These are phyloP conservation scores for Globisporangium polare DNA, from an alignment of 352 stramenopile species.

Conservation along the genomic window DNA sequence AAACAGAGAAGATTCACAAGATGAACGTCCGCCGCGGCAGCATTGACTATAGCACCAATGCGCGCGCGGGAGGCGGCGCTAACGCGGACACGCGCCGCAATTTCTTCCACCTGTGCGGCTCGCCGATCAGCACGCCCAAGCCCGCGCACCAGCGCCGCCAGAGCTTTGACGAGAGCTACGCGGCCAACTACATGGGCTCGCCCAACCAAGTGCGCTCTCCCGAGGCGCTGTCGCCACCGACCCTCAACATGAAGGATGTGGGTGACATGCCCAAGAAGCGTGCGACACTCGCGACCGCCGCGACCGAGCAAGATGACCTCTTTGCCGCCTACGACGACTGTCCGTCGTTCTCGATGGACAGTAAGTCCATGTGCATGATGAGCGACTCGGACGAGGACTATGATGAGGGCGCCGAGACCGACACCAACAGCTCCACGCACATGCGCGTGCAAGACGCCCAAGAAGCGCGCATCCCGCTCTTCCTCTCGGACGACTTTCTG, in stretches of 20 bases:
- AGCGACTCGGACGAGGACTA: slow-evolving; percentile 24
- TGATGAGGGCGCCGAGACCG: slow-evolving; percentile 22
- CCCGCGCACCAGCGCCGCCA: slow-evolving; percentile 20
- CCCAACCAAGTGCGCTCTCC: slow-evolving; percentile 31
- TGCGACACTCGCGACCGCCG: slow-evolving; percentile 9
- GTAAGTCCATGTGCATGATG: slow-evolving; percentile 7
- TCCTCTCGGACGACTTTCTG: slow-evolving; percentile 48
- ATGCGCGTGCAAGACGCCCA: slow-evolving; percentile 49
- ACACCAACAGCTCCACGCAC: slow-evolving; percentile 32
- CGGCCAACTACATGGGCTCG: slow-evolving; percentile 11
- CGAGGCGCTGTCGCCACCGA: slow-evolving; percentile 23
- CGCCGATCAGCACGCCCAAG: slow-evolving; percentile 67
- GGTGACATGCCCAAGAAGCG: slow-evolving; percentile 16
- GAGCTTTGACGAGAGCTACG: slow-evolving; percentile 22
- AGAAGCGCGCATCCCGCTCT: slow-evolving; percentile 58
- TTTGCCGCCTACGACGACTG: slow-evolving; percentile 28
- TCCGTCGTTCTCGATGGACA: slow-evolving; percentile 13
- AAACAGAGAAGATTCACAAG: not conserved
- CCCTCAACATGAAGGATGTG: slow-evolving; percentile 30
- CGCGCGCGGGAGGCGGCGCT: not conserved
- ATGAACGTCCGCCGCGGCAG: slow-evolving; percentile 1
- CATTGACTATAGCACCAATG: slow-evolving; percentile 2
- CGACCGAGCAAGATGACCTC: slow-evolving; percentile 24
- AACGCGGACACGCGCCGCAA: slow-evolving; percentile 16
- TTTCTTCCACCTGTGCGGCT: slow-evolving; percentile 79